Evolutionary conservation across 139 green algal species (phyloP).

Genomic region (Closterium sp.): DNA sequence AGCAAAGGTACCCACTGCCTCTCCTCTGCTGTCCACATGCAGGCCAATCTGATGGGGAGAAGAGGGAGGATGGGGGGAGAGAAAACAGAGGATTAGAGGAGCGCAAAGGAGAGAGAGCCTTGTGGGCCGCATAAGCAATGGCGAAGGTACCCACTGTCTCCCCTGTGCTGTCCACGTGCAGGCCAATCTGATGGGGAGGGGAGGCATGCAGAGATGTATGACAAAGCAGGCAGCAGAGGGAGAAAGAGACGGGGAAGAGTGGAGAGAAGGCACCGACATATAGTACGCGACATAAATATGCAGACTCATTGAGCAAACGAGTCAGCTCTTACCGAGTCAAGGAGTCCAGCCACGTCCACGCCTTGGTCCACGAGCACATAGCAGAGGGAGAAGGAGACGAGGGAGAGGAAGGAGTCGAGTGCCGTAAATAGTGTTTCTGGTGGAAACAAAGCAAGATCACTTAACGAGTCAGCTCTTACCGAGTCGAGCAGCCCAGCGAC

Average conservation of each 20-base stretch:
- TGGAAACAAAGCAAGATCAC: too few relatives aligned
- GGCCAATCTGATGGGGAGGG: not conserved
- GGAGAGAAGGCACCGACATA: too few relatives aligned
- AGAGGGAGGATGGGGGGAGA: constrained; percentile 75
- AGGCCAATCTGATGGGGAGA: not conserved
- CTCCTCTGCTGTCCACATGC: not conserved
- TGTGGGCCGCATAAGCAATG: constrained; percentile 97
- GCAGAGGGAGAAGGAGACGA: constrained; percentile 88
- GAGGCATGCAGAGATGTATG: too few relatives aligned
- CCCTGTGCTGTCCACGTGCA: not conserved
- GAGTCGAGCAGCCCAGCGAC: too few relatives aligned
- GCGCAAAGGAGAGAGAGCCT: constrained; percentile 93
- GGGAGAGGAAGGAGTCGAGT: constrained; percentile 78
- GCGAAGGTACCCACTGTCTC: not conserved
- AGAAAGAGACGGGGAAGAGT: too few relatives aligned
- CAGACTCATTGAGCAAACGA: too few relatives aligned
- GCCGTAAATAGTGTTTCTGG: too few relatives aligned
- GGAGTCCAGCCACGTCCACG: constrained; percentile 78
- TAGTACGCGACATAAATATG: too few relatives aligned
- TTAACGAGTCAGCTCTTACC: too few relatives aligned
- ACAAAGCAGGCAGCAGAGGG: too few relatives aligned
- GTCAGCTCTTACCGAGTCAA: not conserved
- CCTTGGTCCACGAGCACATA: constrained; percentile 82
- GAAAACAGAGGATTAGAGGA: constrained; percentile 93
- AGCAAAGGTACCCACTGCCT: not conserved